Base-by-base conservation (phyloP, 306 rosid species). In the Crataegus laevigata region DNA sequence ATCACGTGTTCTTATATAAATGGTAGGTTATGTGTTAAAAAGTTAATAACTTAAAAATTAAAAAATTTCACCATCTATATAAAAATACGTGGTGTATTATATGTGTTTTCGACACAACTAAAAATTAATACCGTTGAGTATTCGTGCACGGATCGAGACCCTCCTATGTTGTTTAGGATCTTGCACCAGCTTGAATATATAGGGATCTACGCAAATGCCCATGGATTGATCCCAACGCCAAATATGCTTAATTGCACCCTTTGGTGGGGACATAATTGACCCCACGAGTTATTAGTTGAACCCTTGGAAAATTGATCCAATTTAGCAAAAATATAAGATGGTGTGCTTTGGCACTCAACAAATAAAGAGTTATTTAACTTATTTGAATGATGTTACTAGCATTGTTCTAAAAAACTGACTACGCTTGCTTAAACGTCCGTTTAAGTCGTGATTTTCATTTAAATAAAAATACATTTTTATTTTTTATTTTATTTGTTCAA, bases 391-490 rank as follows among this genome's bases (percentile, higher is more conserved):
- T 47, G 21, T 47, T 47, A 15, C 21, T 15, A 45, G 15, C 1
- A 14, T 0, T 34, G 47, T 42, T n/a, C n/a, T n/a, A 43, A 42
- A 34, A 1, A 32, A 5, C 7, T 34, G 40, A 36, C 2, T 36
- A 6, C 2, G 0, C 0, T 7, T 36, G 1, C 9, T 1, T 7
- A 36, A 7, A 9, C 0, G 0, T 36, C 0, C 0, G 2, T 36
- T 0, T 36, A 36, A 0, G 2, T 36, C 2, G 2, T 7, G 40
- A 36, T 2, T 36, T 2, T 36, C 0, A 36, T 0, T 36, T 36
- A 36, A 36, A 36, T 0, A 36, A 36, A 36, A 36, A 36, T 36
- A 36, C 6, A 36, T 36, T 36, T 36, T 36, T 0, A 36, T 36
- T 36, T 34, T 36, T 2, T 0, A 36, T 34, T 34, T 7, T 34